A percentile compares a stretch with the other conserved stretches of the same genome.
Conservation (phyloP, 805 yeast genomes). For the Sungouiella thailandica region DNA sequence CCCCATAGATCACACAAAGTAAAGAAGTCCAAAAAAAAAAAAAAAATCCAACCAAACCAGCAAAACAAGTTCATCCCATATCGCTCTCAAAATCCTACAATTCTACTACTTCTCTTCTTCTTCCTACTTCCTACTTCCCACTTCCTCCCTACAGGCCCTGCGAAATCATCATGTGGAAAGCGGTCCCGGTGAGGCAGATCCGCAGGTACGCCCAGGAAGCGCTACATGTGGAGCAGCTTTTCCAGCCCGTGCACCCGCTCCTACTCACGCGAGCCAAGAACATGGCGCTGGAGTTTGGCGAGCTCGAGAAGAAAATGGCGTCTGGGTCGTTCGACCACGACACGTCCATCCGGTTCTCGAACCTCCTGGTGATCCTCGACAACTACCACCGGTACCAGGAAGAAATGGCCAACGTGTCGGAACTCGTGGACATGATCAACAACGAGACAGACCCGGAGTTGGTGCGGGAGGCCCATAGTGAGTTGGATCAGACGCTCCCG, state of each 20-base stretch:
- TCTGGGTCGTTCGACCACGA: constrained; percentile 32
- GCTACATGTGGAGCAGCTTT: constrained; percentile 2
- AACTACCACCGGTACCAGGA: constrained; percentile 23
- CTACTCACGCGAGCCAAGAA: constrained; percentile 31
- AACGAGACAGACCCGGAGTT: constrained; percentile 28
- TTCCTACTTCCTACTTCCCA: no score
- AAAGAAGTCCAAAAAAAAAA: no score
- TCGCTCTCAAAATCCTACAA: no score
- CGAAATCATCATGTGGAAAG: no score
- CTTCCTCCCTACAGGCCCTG: no score
- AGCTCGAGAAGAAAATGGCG: constrained; percentile 23
- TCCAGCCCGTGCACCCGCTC: constrained; percentile 33
- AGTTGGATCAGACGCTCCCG: constrained; percentile 46
- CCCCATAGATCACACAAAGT: no score
- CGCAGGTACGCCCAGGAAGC: background rate
- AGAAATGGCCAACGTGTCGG: constrained; percentile 21
- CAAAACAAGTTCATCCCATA: no score
- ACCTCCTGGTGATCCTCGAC: constrained; percentile 27
- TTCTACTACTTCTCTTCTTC: no score
- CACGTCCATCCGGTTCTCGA: constrained; percentile 27
- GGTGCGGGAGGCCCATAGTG: constrained; percentile 54
- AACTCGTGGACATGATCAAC: constrained; percentile 21
- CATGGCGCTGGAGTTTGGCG: constrained; percentile 24
- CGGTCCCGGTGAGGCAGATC: no score
- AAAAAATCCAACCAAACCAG: no score